Evolutionary conservation across 2,329 filamentous ascomycete species (phyloP).

Genomic region (Clarireedia hainanense): DNA sequence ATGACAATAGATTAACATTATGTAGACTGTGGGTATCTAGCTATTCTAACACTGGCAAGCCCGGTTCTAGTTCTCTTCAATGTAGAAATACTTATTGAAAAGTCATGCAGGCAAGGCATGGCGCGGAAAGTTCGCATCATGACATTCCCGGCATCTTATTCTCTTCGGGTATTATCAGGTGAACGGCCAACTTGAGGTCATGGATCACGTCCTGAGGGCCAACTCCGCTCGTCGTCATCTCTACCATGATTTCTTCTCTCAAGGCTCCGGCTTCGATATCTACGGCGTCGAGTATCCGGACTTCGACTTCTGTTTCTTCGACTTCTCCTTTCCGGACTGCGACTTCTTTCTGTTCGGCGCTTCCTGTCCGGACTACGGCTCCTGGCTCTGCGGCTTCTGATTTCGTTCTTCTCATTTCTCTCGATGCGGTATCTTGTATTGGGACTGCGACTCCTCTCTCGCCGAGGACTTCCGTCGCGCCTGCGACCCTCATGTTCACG

Average conservation of each 20-base stretch:
- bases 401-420: slow-evolving; percentile 23
- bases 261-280: slow-evolving; percentile 25
- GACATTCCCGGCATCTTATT: background rate
- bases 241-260: slow-evolving; percentile 24
- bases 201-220: background rate
- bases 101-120: no score
- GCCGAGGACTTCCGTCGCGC: slow-evolving; percentile 20
- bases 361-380: slow-evolving; percentile 26
- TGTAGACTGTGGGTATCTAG: no score
- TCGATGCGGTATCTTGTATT: slow-evolving; percentile 8
- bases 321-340: slow-evolving; percentile 25
- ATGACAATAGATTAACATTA: no score
- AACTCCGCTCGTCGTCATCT: slow-evolving; percentile 14
- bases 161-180: slow-evolving; percentile 4
- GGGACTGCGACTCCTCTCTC: slow-evolving; percentile 3
- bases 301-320: slow-evolving; percentile 23
- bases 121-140: no score
- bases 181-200: slow-evolving; percentile 17
- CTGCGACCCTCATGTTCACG: slow-evolving; percentile 18
- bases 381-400: slow-evolving; percentile 16
- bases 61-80: no score
- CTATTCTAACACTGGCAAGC: no score
- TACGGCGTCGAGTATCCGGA: slow-evolving; percentile 14
- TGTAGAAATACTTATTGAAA: no score
- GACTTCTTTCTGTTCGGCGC: slow-evolving; percentile 18